Evolutionary conservation across 1,139 yeast genomes (phyloP), one percentile per base, ranked within the genome.

Genomic region (Arxiozyma slooffiae): DNA sequence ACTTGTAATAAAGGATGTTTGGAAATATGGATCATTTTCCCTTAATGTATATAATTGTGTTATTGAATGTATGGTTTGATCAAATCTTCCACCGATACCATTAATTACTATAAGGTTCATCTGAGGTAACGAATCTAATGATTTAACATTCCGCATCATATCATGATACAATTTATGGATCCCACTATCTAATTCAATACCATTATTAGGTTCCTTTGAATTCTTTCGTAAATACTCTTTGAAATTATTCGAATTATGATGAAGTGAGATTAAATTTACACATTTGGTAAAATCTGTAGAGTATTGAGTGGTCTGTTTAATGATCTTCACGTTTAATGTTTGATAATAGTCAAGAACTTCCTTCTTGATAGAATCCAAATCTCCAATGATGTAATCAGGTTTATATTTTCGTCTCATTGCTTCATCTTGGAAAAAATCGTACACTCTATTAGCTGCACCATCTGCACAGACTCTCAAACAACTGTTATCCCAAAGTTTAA

Each of bases 51-150:
- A 77, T 38, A 88, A 66, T 57, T 82, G 83, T 50, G 80, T 79
- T 21, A 89, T 79, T 1, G 95, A 82, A 55, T 86, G 95, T 41
- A 90, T 74, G 0, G 94, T 81, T 64, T 92, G 98, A 66, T 92
- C 98, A 54, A 90, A 87, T 40, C 98, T 70, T 1, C 98, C 97
- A 1, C 96, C 97, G 41, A 89, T 75, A 0, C 87, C 96, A 16
- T 95, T 92, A 2, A 87, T 53, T 9, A 75, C 74, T 2, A 74
- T 55, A 9, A 72, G 57, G 17, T 67, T 68, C 14, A 71, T 59
- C 5, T 53, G 51, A 9, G 50, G 50, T 1, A 50, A 49, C 1
- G 8, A 7, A 2, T 18, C 21, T 5, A 43, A 36, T 20, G 20
- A n/a, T 0, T 21, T 44, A 20, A 17, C 21, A 6, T 34, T 47